Evolutionary conservation across 2,329 filamentous ascomycete genomes (phyloP), one percentile per base, ranked within the genome.

Genomic region (Madurella fahalii): DNA sequence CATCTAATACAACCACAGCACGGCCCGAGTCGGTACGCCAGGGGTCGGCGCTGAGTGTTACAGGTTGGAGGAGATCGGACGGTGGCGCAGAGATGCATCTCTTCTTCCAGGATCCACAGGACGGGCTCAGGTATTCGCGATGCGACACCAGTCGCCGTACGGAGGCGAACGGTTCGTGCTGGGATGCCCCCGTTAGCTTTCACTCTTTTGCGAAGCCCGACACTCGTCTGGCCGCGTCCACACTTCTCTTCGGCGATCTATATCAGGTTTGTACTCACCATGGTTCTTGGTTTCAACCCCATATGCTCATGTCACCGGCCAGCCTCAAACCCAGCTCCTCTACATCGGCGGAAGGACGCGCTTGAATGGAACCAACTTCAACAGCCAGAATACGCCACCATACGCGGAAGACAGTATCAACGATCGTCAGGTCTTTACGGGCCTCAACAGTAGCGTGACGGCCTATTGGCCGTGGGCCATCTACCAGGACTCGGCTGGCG

Each of bases 401-500:
- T 9, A 43, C 25, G 15, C 13, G 3, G 50, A 47, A 0, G 51
- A 56, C 41, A 52, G 48, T 44, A 44, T 59, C 52, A 53, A 53
- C 43, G 12, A 41, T n/a, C 5, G 9, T 11, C 12, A 43, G 4
- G 17, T 56, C 31, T 34, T 18, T 16, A 49, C 58, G 4, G 39
- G 30, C 20, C 34, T 31, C 37, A 43, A 50, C 49, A 58, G 47
- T 54, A 39, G 40, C 34, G 20, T 62, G 9, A 25, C 56, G 2
- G 37, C 49, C 16, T 62, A 61, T 51, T 62, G 60, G 60, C 60
- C 58, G 5, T 62, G 57, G 53, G 40, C 41, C n/a, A 37, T 62
- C 20, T 59, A 57, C 39, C 56, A 59, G 20, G 25, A 47, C 50
- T 2, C 41, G 8, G 11, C 17, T 2, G 54, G 52, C 40, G 16